A percentile compares a stretch with the other conserved stretches of the same genome.
These are phyloP conservation scores for Schrenkiella parvula DNA, from an alignment of 345 rosid genomes.

Conservation along the genomic window DNA sequence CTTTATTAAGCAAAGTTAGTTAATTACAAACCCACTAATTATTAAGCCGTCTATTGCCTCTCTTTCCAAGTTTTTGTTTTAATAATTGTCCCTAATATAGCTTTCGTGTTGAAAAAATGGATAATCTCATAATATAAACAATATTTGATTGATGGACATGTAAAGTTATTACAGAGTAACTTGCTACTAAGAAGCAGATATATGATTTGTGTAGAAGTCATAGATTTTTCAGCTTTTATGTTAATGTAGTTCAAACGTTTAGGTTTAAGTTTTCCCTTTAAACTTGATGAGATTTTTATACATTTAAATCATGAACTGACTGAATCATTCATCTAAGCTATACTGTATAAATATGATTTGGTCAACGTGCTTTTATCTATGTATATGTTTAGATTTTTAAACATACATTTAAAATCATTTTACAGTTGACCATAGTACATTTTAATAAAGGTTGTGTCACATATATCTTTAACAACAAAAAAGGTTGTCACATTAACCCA, in stretches of 20 bases:
- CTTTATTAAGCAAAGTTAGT: no score
- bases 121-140: neutral
- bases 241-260: neutral
- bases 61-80: conserved; percentile 3
- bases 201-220: neutral
- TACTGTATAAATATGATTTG: neutral
- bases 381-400: neutral
- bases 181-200: neutral
- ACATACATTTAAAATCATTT: neutral
- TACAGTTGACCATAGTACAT: neutral
- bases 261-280: neutral
- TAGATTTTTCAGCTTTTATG: neutral
- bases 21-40: neutral
- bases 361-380: neutral
- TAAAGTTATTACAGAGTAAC: neutral
- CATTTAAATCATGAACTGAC: neutral
- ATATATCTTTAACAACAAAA: neutral
- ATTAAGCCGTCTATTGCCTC: neutral
- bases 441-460: conserved; percentile 16
- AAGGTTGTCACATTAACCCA: conserved; percentile 16
- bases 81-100: neutral
- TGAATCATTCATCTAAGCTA: neutral
- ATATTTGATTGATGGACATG: neutral
- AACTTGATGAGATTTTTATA: neutral
- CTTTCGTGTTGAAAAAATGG: neutral